Base-by-base conservation (phyloP, 2,329 filamentous ascomycete species). In the Monosporascus ibericus region DNA sequence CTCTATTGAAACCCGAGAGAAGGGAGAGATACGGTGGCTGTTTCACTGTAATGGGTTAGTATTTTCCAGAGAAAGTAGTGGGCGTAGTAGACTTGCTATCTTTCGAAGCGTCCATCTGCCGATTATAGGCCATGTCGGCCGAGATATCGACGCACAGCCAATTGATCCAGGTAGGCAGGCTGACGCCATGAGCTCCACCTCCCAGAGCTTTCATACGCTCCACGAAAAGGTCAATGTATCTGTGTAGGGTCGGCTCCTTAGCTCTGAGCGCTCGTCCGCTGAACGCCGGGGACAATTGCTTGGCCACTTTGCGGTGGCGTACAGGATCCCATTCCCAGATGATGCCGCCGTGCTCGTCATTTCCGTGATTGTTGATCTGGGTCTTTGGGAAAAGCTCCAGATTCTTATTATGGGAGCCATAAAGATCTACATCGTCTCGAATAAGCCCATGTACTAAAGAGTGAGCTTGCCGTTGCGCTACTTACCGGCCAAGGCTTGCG, bases 121-220 rank as follows among this genome's bases (percentile, higher is more conserved):
- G 51, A 25, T 54, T 59, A n/a, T 59, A 63, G 0, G 61, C 54
- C 56, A 62, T 54, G 11, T 65, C 61, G 2, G 60, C 60, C 1
- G 59, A 52, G 14, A 65, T 55, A 42, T 65, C 62, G 14, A 63
- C 49, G 40, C 44, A 51, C 20, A 60, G 7, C 61, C 61, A 63
- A 17, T 60, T 53, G n/a, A 50, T 47, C 60, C 62, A 64, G 1
- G 52, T 51, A 1, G 54, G 40, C 15, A 61, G 24, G 22, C 42
- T 47, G 6, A 58, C 46, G 2, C 55, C 57, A 0, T 56, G 18
- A 9, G 20, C 2, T 1, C 42, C 50, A 1, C 34, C 34, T 1
- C 56, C 57, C 1, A 54, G 20, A 1, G 15, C 22, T 17, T 54
- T 57, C 60, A 62, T 63, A 2, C 48, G 48, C 2, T 50, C 27